These are phyloP conservation scores for Acer yangbiense DNA, from an alignment of 345 rosid genomes.

Conservation along the genomic window DNA sequence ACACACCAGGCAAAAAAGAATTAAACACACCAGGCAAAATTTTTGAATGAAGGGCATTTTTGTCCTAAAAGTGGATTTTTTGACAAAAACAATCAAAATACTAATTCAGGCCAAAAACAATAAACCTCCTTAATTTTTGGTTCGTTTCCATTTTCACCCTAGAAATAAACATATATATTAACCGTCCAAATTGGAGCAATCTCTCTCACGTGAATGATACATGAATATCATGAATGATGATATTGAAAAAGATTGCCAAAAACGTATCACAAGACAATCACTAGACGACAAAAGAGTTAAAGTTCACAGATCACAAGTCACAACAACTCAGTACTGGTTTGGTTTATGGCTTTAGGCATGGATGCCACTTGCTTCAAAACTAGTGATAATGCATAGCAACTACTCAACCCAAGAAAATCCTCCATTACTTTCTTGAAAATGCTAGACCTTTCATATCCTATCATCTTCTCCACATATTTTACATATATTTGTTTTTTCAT, in stretches of 20 bases:
- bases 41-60: too few relatives aligned
- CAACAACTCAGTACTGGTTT: background rate
- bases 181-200: background rate
- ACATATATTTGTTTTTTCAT: background rate
- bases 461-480: constrained; percentile 42
- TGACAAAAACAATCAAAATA: too few relatives aligned
- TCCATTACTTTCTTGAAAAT: background rate
- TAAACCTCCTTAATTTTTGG: too few relatives aligned
- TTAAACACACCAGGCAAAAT: too few relatives aligned
- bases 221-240: background rate
- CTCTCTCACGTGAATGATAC: too few relatives aligned
- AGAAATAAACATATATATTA: too few relatives aligned
- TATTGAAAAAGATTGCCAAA: background rate
- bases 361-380: constrained; percentile 4
- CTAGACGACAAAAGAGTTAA: background rate
- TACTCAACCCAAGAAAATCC: too few relatives aligned
- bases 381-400: background rate
- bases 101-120: too few relatives aligned
- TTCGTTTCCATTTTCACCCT: too few relatives aligned
- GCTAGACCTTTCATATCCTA: constrained; percentile 46
- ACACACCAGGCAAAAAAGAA: too few relatives aligned
- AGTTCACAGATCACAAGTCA: background rate
- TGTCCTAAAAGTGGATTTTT: too few relatives aligned
- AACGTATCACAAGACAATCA: background rate
- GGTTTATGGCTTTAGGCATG: background rate